These are phyloP conservation scores for Xerocomus nothofagi DNA, from an alignment of 1,284 basidiomycete genomes.

Conservation along the genomic window DNA sequence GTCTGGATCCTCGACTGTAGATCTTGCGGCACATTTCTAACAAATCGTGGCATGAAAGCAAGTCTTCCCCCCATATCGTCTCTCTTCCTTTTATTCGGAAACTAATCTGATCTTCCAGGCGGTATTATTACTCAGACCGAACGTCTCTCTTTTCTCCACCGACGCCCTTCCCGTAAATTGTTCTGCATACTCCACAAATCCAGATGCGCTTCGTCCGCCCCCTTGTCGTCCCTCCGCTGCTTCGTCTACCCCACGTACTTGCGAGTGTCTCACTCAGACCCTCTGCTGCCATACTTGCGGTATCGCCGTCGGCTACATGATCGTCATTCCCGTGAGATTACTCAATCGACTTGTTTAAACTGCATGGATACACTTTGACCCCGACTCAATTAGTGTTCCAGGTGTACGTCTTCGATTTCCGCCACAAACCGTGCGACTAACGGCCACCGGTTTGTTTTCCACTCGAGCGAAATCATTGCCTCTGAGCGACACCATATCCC, in stretches of 20 bases:
- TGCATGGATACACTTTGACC: slow-evolving; percentile 12
- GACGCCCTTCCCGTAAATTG: slow-evolving; percentile 81
- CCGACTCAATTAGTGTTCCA: slow-evolving; percentile 48
- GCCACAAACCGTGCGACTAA: slow-evolving; percentile 71
- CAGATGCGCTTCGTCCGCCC: slow-evolving; percentile 42
- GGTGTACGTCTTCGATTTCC: slow-evolving; percentile 70
- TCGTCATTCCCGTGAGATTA: slow-evolving; percentile 57
- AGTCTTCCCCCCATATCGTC: slow-evolving; percentile 23
- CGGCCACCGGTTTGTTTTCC: slow-evolving; percentile 87
- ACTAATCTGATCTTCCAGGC: slow-evolving; percentile 49
- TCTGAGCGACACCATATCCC: slow-evolving; percentile 70
- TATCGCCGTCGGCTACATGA: slow-evolving; percentile 73
- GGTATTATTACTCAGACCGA: slow-evolving; percentile 77
- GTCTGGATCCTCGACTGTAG: slow-evolving; percentile 82
- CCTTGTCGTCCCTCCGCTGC: slow-evolving; percentile 36
- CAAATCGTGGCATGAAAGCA: slow-evolving; percentile 85
- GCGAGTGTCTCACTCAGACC: slow-evolving; percentile 71
- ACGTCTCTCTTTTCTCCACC: slow-evolving; percentile 81
- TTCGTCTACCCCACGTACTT: slow-evolving; percentile 48
- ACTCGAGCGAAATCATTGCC: slow-evolving; percentile 73
- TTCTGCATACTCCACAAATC: slow-evolving; percentile 54
- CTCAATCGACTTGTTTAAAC: slow-evolving; percentile 1
- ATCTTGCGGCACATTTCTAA: slow-evolving; percentile 71
- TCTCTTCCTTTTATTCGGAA: not conserved
- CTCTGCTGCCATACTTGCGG: slow-evolving; percentile 84